Conservation (phyloP, 495 filamentous ascomycete species). For the Aspergillus nidulans region DNA sequence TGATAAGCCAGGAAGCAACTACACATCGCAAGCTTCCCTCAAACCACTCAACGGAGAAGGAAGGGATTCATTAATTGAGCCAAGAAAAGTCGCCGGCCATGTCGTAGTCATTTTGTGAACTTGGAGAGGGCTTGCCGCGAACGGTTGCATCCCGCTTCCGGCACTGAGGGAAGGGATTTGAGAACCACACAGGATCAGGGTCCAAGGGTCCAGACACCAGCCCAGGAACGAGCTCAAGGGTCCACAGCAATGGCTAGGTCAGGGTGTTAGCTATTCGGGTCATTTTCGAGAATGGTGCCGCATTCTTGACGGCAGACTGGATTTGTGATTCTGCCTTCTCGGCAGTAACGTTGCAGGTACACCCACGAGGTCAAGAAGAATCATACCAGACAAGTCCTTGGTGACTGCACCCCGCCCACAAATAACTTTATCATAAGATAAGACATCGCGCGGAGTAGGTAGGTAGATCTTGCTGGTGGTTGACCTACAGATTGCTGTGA, state of each 20-base stretch:
- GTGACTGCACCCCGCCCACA: too few relatives aligned
- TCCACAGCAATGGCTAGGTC: not conserved
- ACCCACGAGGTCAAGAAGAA: too few relatives aligned
- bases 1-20: conserved; percentile 1
- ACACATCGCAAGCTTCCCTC: not conserved
- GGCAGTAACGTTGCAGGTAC: too few relatives aligned
- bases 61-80: not conserved
- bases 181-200: not conserved
- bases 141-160: conserved; percentile 20
- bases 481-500: too few relatives aligned
- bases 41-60: not conserved
- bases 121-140: conserved; percentile 13
- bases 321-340: too few relatives aligned
- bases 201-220: not conserved
- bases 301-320: too few relatives aligned
- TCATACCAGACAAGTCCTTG: too few relatives aligned
- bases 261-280: not conserved
- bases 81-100: not conserved
- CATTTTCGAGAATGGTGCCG: too few relatives aligned
- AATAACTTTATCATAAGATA: not conserved
- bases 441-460: too few relatives aligned
- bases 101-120: conserved; percentile 8
- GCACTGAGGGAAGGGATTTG: not conserved
- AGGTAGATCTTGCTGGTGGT: too few relatives aligned
- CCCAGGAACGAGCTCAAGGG: not conserved